Evolutionary conservation across 148 eudicot species (phyloP), one percentile per base, ranked within the genome.

Genomic region (Rheum nobile): DNA sequence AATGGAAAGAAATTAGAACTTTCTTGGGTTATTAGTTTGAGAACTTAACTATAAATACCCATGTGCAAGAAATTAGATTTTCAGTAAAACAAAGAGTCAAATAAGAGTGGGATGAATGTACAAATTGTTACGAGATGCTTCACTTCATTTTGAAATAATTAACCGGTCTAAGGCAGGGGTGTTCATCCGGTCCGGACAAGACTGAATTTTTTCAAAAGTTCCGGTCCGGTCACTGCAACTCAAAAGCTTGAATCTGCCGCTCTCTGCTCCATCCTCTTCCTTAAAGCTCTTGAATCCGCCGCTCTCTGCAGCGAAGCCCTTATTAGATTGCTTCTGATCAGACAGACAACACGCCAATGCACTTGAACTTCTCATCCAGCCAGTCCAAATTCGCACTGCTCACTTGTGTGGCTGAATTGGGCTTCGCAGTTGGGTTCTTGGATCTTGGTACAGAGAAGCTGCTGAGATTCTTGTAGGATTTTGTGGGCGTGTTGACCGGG

Each of bases 181-280:
- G n/a, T n/a, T n/a, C n/a, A n/a, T n/a, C n/a, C n/a, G n/a, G n/a
- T n/a, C n/a, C n/a, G n/a, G n/a, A n/a, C n/a, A n/a, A n/a, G n/a
- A n/a, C n/a, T n/a, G n/a, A n/a, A n/a, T n/a, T n/a, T n/a, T n/a
- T n/a, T n/a, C n/a, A n/a, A n/a, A n/a, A n/a, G n/a, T n/a, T n/a
- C n/a, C n/a, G n/a, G n/a, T n/a, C n/a, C n/a, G n/a, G n/a, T n/a
- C n/a, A 69, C 63, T 83, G 85, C 57, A 90, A 70, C 80, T 90
- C 96, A 57, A 90, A 90, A 24, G 65, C 96, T 90, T 72, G 89
- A 88, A 81, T 88, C 96, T n/a, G n/a, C n/a, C n/a, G 77, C 92
- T 88, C 0, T 90, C 92, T 31, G 42, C 87, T 9, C 83, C 90
- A 43, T 73, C 89, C 71, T 82, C 90, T 21, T 67, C 71, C 35